Percentiles rank a stretch among this genome's conserved stretches.
Conservation (phyloP, 305 asterid species). For the Solanum hybrid region DNA sequence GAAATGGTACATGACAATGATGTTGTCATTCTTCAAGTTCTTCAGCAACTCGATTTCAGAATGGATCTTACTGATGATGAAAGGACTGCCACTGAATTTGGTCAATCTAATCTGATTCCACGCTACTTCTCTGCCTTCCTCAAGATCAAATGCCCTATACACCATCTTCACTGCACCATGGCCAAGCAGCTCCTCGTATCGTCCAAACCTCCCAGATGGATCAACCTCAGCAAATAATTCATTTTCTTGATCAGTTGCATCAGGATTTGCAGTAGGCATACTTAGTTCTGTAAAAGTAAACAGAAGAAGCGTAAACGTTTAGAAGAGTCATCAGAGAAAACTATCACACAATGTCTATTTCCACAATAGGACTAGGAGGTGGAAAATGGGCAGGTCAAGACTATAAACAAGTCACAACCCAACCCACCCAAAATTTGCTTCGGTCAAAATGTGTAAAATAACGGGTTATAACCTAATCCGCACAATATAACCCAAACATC, state of each 20-base stretch:
- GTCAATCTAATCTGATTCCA: constrained; percentile 22
- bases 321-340: neutral
- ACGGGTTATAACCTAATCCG: neutral
- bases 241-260: neutral
- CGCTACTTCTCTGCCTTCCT: constrained; percentile 21
- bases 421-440: neutral
- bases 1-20: constrained; percentile 14
- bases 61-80: constrained; percentile 9
- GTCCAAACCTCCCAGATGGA: constrained; percentile 21
- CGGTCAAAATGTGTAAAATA: neutral
- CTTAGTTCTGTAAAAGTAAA: neutral
- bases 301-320: neutral
- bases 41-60: constrained; percentile 16
- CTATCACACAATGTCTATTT: neutral
- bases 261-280: neutral
- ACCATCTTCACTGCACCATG: constrained; percentile 21
- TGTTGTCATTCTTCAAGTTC: constrained; percentile 17
- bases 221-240: constrained; percentile 21
- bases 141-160: constrained; percentile 21
- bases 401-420: neutral
- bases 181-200: constrained; percentile 18
- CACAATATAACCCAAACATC: neutral
- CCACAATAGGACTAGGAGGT: neutral
- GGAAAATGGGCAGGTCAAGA: neutral
- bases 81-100: constrained; percentile 6